Evolutionary conservation across 2,329 filamentous ascomycete genomes (phyloP).

Genomic region (Harringtonia lauricola): DNA sequence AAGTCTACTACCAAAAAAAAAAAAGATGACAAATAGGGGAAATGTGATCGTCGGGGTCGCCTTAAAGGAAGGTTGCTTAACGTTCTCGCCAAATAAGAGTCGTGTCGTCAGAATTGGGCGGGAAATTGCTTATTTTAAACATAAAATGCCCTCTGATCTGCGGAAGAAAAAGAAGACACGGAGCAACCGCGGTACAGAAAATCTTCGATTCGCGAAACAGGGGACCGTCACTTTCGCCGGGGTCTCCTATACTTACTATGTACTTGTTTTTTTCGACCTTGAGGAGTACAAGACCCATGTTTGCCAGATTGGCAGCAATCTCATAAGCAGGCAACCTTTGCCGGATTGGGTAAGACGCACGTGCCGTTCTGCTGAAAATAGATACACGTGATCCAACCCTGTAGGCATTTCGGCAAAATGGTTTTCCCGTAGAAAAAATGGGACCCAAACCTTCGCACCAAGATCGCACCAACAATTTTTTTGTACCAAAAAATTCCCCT

Average conservation of each 20-base stretch:
- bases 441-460: conserved; percentile 7
- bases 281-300: background rate
- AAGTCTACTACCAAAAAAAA: background rate
- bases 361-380: background rate
- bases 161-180: background rate
- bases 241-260: background rate
- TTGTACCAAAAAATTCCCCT: conserved; percentile 5
- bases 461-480: conserved; percentile 4
- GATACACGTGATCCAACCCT: conserved; percentile 2
- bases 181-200: background rate
- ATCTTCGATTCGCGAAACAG: conserved; percentile 6
- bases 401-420: conserved; percentile 1
- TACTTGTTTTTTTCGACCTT: background rate
- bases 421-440: conserved; percentile 5
- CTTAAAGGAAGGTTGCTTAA: too few species aligned
- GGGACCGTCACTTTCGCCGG: conserved; percentile 2
- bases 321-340: background rate
- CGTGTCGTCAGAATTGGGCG: too few species aligned
- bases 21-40: conserved; percentile 1
- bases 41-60: too few species aligned
- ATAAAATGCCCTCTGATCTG: background rate
- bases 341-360: background rate
- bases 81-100: too few species aligned
- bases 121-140: background rate
- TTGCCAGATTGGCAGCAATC: background rate